phyloP scores from a whole-genome alignment of 768 basidiomycete species.

The Russula ochroleuca region DNA sequence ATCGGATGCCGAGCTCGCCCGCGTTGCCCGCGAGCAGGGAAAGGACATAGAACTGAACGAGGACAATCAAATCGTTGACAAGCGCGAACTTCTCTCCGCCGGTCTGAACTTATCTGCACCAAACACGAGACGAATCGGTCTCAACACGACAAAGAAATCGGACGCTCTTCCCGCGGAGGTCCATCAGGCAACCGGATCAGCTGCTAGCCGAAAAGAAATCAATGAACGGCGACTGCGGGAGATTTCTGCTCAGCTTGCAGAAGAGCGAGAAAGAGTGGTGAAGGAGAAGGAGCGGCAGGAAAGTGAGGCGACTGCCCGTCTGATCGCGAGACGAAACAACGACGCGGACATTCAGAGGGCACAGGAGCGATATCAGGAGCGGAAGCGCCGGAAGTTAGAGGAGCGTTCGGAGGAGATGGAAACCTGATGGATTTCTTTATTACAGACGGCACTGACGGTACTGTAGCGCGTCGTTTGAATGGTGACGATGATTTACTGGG shows the following conservation, averaged over 20 bases:
- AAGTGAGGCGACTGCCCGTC: conserved; percentile 59
- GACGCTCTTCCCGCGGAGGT: conserved; percentile 38
- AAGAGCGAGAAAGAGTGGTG: conserved; percentile 58
- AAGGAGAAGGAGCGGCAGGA: conserved; percentile 56
- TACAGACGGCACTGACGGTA: background rate
- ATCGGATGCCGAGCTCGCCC: conserved; percentile 74
- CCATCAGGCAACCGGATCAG: conserved; percentile 79
- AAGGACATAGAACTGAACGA: conserved; percentile 92
- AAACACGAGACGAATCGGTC: conserved; percentile 68
- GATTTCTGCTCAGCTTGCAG: conserved; percentile 72
- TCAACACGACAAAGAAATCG: conserved; percentile 34
- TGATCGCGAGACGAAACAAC: conserved; percentile 70
- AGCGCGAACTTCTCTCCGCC: conserved; percentile 84
- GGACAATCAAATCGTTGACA: conserved; percentile 96
- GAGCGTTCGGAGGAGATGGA: conserved; percentile 16
- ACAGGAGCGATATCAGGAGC: conserved; percentile 64
- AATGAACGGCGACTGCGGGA: conserved; percentile 78
- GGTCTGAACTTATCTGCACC: conserved; percentile 87
- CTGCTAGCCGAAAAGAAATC: conserved; percentile 76
- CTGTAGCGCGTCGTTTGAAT: background rate
- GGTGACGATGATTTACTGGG: background rate
- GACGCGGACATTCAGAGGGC: conserved; percentile 71
- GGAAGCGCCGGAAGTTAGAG: conserved; percentile 77
- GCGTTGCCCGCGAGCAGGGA: conserved; percentile 63
- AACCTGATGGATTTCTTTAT: background rate